A percentile compares a stretch with the other conserved stretches of the same genome.
Conservation (phyloP, 768 basidiomycete genomes). For the Pisolithus tinctorius region DNA sequence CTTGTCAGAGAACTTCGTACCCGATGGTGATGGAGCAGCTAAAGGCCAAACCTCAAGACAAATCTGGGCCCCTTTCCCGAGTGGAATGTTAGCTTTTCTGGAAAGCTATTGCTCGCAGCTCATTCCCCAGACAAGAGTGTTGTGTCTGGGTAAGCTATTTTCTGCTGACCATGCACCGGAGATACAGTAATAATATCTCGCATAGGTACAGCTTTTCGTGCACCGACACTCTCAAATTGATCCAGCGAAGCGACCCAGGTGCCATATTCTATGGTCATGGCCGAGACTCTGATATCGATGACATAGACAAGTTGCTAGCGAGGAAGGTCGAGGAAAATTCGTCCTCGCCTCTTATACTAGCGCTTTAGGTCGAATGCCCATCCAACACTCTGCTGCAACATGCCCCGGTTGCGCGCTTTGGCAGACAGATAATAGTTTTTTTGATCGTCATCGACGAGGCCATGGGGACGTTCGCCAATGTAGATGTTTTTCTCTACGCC, state of each 20-base stretch:
- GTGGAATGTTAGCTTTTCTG: conserved; percentile 93
- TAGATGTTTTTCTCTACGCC: conserved; percentile 78
- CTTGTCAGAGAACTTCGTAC: conserved; percentile 1
- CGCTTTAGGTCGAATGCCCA: conserved; percentile 90
- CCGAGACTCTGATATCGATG: conserved; percentile 67
- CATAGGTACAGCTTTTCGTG: conserved; percentile 71
- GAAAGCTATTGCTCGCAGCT: conserved; percentile 56
- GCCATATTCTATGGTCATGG: conserved; percentile 85
- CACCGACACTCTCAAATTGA: conserved; percentile 85
- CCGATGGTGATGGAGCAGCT: conserved; percentile 62
- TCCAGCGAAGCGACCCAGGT: conserved; percentile 95
- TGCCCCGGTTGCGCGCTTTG: conserved; percentile 66
- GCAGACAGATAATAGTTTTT: conserved; percentile 82
- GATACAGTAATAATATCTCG: no score
- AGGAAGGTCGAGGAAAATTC: conserved; percentile 32
- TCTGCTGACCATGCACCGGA: no score
- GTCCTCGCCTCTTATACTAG: conserved; percentile 54
- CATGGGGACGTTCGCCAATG: conserved; percentile 86
- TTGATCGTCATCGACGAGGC: conserved; percentile 90
- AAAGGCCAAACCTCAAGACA: conserved; percentile 78
- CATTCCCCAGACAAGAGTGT: conserved; percentile 70
- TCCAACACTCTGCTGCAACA: conserved; percentile 86
- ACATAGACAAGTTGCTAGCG: conserved; percentile 58
- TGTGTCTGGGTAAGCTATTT: conserved; percentile 78
- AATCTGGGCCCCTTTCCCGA: conserved; percentile 78